Evolutionary conservation across 345 rosid species (phyloP), one percentile per base, ranked within the genome.

Genomic region (Arabidopsis arenosa): DNA sequence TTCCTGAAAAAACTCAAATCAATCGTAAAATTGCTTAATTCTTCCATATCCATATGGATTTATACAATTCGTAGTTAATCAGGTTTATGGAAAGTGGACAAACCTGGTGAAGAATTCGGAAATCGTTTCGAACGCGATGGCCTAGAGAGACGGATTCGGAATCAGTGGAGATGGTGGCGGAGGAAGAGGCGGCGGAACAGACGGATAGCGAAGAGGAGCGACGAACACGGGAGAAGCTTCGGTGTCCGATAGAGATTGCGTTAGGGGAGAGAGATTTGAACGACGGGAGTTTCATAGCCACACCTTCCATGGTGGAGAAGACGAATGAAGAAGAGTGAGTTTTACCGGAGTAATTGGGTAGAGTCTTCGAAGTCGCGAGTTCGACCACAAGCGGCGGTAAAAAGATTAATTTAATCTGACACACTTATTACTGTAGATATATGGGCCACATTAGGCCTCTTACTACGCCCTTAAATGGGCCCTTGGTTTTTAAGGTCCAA

Each of bases 41-140:
- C 39, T 40, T 7, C 6, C 49, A 15, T 14, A 44, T 44, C 49
- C n/a, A 14, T 13, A 13, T 8, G 49, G 18, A 14, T 14, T 6
- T 7, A 48, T 17, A 49, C 26, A 8, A 17, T 49, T 35, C 37
- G 2, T 4, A 35, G 37, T 35, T 35, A 17, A 61, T 39, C 39
- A 47, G 32, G 26, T 48, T 48, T 14, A 7, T 37, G 18, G n/a
- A 11, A 23, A 75, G 36, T 12, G 11, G 23, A 13, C 36, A 36
- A 7, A 91, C 96, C 94, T 87, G 96, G 70, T 87, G 94, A 35
- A 93, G 94, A 75, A 93, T 87, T 39, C 88, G 87, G 76, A 93
- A 91, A 82, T 93, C 97, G 23, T 90, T 91, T 4, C 94, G 88
- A 78, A 86, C 83, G 45, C 78, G 60, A 76, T 90, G 96, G 67